Base-by-base conservation (phyloP, 768 basidiomycete genomes). In the Panaeolus cyanescens region DNA sequence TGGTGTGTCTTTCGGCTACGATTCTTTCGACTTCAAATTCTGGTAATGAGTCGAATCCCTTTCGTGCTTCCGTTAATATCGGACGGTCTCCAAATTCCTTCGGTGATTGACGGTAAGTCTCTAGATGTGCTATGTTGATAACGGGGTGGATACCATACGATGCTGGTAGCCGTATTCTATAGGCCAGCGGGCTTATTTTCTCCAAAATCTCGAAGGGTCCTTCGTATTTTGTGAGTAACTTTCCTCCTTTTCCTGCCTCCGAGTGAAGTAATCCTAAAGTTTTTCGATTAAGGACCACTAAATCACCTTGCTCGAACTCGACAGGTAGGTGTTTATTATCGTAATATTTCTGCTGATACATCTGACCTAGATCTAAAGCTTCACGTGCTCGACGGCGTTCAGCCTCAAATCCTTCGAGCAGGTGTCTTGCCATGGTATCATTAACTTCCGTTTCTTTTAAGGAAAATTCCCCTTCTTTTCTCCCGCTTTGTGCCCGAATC, bases 121-220 rank as follows among this genome's bases (percentile, higher is more conserved):
- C 70, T 4, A 77, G 63, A 53, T 77, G 76, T 0, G 66, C 67
- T 7, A 77, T 74, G 50, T 75, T 76, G 2, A 78, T 34, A 4
- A 77, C 65, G 4, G 73, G 72, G 58, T 76, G 72, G n/a, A n/a
- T n/a, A n/a, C n/a, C n/a, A n/a, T n/a, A n/a, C n/a, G n/a, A n/a
- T n/a, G n/a, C n/a, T n/a, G 76, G 76, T 9, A 77, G 15, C 2
- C 71, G 55, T 1, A 77, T 33, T 2, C 62, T 67, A 58, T 78
- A 77, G 10, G 72, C 63, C 0, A 71, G 64, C 0, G 69, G 60
- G 33, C 70, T 71, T 0, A 76, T 15, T 57, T 74, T 74, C 39
- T 63, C 30, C 0, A 62, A 12, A 0, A 77, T 67, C 54, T 74
- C 68, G 54, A 74, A 77, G 0, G 74, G 76, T 0, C 75, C 72